A percentile compares a stretch with the other conserved stretches of the same genome.
Evolutionary conservation across 2,329 filamentous ascomycete species (phyloP).

Genomic region (Seiridium cupressi): DNA sequence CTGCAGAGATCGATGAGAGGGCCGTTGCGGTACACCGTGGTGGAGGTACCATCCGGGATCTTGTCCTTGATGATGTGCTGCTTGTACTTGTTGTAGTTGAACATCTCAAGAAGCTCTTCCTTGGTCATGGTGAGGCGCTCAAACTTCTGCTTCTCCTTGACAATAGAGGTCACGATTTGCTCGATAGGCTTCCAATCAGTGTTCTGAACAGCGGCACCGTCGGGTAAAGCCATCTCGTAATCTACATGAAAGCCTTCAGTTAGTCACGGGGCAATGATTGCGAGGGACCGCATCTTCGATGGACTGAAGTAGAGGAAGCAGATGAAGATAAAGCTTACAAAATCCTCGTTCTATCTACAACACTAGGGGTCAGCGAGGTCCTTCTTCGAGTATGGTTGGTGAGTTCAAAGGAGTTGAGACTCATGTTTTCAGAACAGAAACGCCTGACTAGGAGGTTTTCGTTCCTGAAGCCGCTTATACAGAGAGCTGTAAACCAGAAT

Average conservation of each 20-base stretch:
- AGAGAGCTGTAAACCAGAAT: constrained; percentile 6
- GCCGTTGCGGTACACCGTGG: constrained; percentile 92
- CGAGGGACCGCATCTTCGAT: too few species aligned
- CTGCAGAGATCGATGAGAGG: constrained; percentile 93
- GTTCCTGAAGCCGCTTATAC: too few species aligned
- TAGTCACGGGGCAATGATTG: too few species aligned
- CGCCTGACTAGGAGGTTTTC: too few species aligned
- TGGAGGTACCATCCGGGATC: constrained; percentile 82
- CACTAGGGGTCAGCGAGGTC: too few species aligned
- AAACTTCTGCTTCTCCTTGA: constrained; percentile 96
- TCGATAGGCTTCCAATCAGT: constrained; percentile 84
- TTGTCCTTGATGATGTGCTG: constrained; percentile 95
- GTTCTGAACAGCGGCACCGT: constrained; percentile 67
- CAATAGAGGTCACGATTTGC: constrained; percentile 74
- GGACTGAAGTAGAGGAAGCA: too few species aligned
- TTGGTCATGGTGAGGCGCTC: constrained; percentile 87
- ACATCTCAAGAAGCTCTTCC: constrained; percentile 91
- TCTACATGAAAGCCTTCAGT: constrained; percentile 30
- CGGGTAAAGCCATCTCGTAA: constrained; percentile 89
- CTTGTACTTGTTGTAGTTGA: constrained; percentile 98
- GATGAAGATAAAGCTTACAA: too few species aligned
- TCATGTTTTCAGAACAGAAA: too few species aligned
- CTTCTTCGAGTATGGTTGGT: too few species aligned
- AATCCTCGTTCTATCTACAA: too few species aligned
- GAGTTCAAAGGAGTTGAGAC: too few species aligned